Conservation (phyloP, 495 filamentous ascomycete genomes). For the Cercophora scortea region DNA sequence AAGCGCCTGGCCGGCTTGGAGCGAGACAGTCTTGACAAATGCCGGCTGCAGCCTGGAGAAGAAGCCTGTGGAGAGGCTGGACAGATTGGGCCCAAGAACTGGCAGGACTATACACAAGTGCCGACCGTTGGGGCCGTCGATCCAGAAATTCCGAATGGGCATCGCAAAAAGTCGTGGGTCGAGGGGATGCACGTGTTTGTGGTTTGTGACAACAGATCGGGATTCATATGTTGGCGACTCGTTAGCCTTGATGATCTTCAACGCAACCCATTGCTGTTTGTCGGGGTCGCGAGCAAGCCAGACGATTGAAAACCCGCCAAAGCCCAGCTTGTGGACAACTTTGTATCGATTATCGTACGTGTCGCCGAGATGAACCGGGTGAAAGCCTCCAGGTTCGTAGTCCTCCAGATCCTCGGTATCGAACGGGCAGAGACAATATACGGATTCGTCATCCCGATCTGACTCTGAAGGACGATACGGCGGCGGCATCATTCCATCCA, state of each 20-base stretch:
- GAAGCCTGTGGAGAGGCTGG: neutral
- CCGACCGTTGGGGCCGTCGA: neutral
- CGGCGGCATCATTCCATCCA: too few species aligned
- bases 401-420: neutral
- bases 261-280: neutral
- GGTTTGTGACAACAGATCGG: neutral
- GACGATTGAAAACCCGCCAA: slow-evolving; percentile 35
- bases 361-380: slow-evolving; percentile 41
- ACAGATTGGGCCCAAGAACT: neutral
- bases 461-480: too few species aligned
- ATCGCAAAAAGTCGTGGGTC: neutral
- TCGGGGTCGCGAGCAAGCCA: slow-evolving; percentile 18
- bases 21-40: neutral
- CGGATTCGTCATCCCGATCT: too few species aligned
- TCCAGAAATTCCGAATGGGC: neutral
- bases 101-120: neutral
- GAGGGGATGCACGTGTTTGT: neutral
- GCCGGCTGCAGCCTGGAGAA: neutral
- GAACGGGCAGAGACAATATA: neutral
- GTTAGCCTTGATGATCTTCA: neutral
- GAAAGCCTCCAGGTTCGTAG: slow-evolving; percentile 30
- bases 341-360: slow-evolving; percentile 32
- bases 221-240: neutral
- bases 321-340: slow-evolving; percentile 40
- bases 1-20: neutral